Evolutionary conservation across 176 grass and related monocot species (phyloP).

Genomic region (Zizania latifolia): DNA sequence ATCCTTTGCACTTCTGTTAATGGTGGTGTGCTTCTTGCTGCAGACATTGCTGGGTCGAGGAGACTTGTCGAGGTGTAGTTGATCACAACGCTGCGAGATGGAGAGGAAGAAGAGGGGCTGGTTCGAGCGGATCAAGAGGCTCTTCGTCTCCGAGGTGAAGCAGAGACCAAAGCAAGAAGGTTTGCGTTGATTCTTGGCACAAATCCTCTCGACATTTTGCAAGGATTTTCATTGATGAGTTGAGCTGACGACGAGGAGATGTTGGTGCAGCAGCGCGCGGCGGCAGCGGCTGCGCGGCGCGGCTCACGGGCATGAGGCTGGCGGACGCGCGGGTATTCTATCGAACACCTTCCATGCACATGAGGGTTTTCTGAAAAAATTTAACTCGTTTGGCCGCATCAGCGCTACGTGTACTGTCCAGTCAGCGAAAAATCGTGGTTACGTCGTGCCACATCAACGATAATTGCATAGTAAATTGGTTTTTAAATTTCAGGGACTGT

Average conservation of each 20-base stretch:
- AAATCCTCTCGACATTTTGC: background rate
- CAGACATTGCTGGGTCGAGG: background rate
- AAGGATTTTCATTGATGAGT: background rate
- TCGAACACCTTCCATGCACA: no score
- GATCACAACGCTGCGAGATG: background rate
- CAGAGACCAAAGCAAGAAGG: constrained; percentile 33
- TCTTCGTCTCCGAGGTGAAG: constrained; percentile 47
- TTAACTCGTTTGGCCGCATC: no score
- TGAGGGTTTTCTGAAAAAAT: no score
- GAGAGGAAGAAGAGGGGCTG: constrained; percentile 41
- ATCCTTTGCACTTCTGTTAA: background rate
- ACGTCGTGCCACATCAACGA: no score
- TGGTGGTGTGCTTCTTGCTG: background rate
- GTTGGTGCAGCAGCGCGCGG: no score
- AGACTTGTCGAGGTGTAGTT: background rate
- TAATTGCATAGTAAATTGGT: no score
- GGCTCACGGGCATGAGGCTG: no score
- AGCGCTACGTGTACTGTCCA: no score
- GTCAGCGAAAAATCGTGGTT: no score
- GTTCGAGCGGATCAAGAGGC: constrained; percentile 55
- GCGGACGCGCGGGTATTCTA: no score
- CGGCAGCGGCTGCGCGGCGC: no score
- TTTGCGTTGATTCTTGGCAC: background rate
- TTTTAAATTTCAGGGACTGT: no score
- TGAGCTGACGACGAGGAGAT: background rate